Evolutionary conservation across 208 protist species (phyloP), one percentile per base, ranked within the genome.

Genomic region (Leptomonas seymouri): DNA sequence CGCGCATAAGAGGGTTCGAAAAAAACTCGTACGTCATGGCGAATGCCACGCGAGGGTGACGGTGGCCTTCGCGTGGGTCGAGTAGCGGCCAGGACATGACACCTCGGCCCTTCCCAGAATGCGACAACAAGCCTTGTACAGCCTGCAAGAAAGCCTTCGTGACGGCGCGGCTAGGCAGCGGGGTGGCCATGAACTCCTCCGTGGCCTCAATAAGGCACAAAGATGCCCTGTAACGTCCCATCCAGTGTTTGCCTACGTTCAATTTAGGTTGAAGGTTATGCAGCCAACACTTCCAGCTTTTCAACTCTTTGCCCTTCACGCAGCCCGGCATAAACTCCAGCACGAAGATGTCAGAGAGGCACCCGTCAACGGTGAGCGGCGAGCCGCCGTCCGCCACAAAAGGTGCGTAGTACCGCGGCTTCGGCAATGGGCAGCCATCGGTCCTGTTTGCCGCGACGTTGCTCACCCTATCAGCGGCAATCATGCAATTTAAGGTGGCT

Each of bases 311-410:
- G 3, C 49, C 46, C 31, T 4, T 14, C 20, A 20, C 36, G 21
- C 4, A 23, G 1, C 46, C 51, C n/a, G 62, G 31, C 34, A 70
- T 16, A 48, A 82, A 77, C 56, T 84, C 78, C 8, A 87, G 34
- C 41, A 87, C 82, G 34, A 76, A 87, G 6, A 87, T 65, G 49
- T 84, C 78, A 1, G 75, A 74, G 2, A 87, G 54, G 48, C 74
- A 82, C 15, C 67, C 66, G 23, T 73, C 50, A n/a, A 46, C 49
- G 16, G 55, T 54, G 21, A 84, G 68, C 20, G 74, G 64, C 0
- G 55, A 39, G 11, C 73, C 65, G n/a, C 67, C 66, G 23, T 74
- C 50, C 1, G 34, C 57, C 11, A 80, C 69, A 7, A 53, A 42
- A 23, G 78, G 78, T 7, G 68, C 51, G 60, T 84, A 84, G 31